Base-by-base conservation (phyloP, 768 basidiomycete species). In the Termitomyces sp. region DNA sequence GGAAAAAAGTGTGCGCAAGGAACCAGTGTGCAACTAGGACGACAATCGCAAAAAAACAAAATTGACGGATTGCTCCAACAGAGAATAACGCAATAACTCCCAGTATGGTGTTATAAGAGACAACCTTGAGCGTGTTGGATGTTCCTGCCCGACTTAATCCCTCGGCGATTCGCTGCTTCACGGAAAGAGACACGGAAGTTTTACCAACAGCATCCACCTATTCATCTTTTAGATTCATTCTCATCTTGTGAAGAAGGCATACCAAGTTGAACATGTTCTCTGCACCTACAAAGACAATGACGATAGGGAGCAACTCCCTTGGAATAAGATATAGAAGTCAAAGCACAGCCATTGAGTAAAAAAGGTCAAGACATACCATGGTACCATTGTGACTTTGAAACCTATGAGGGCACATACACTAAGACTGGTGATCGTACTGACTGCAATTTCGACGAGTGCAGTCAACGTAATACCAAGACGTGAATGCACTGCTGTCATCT, bases 181-280 rank as follows among this genome's bases (percentile, higher is more conserved):
- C 92, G 7, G 94, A 81, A 22, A 95, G 77, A 3, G 90, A 84
- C n/a, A 95, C 85, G 10, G 90, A 85, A 0, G 94, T 96, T 67
- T 79, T 86, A 3, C 86, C 83, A 28, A 96, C 90, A 0, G 91
- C 91, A 63, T 92, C 90, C 13, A 92, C 89, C 92, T 86, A 68
- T 67, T 59, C 52, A 62, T 66, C 52, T 35, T 8, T 48, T 5
- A 49, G 13, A 9, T n/a, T 47, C 26, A 26, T 16, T 13, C 13
- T 22, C 41, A 14, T 26, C 30, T 36, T 47, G 47, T 43, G 20
- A 41, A 26, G 20, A 54, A 16, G 32, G 71, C 86, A 61, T 70
- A 94, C 94, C 68, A 99, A 76, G 65, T 87, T 90, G 68, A 94
- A 92, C 95, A 98, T 98, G 65, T 98, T 98, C 74, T 98, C 96